Evolutionary conservation across 371 early-diverging fungal species (phyloP), one percentile per base, ranked within the genome.

Genomic region (Rhizopus stolonifer): DNA sequence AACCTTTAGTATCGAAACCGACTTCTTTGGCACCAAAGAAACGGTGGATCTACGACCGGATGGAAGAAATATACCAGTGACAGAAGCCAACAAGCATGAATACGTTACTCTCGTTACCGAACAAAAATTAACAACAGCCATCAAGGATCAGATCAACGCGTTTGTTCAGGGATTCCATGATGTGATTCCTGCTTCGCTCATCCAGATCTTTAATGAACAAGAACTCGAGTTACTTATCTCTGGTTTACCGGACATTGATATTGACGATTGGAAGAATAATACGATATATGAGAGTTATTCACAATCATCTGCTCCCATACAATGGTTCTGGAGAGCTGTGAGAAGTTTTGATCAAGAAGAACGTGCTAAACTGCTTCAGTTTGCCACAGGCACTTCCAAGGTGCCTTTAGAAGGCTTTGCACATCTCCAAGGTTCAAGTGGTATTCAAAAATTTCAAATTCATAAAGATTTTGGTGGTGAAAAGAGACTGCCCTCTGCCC

Each of bases 321-420:
- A 95, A 69, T 96, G 98, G 97, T 99, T 99, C 83, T 99, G 99
- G 99, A 80, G 97, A 25, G 96, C 95, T 0, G 98, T 99, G 10
- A 85, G 98, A n/a, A 90, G 92, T 58, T 96, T 98, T 72, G 90
- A 91, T 61, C 94, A 95, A 67, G 97, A 96, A 74, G 95, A 99
- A 71, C 81, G 95, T 3, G 98, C 99, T 21, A 97, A 97, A 69
- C 73, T 99, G 48, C 76, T 99, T 44, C 99, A 99, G 72, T 99
- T 98, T 79, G 92, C 90, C 17, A 99, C 99, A 0, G 99, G 99
- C 19, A 99, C 99, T 1, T 93, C 94, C 31, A 98, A 96, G 62
- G 94, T 99, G 17, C 99, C 99, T 6, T 74, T 99, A 19, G 98
- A 94, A 72, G 99, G 99, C 13, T 99, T 99, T 73, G 76, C 87